Conservation (phyloP, 768 basidiomycete genomes). For the Nidula microcarpa region DNA sequence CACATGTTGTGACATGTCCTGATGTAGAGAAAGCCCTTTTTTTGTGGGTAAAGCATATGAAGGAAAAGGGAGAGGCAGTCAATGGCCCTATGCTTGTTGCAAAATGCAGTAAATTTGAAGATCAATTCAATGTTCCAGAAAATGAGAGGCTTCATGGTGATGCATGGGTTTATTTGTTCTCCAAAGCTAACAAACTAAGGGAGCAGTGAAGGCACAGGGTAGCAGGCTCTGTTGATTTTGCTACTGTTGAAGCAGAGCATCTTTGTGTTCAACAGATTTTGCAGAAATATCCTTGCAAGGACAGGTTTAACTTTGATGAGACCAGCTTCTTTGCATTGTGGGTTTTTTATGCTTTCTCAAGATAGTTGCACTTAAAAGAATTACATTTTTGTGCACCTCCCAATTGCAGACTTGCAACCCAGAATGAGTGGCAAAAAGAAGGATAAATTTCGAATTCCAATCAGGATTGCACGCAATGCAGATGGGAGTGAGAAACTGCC, state of each 20-base stretch:
- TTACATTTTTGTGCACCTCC: constrained; percentile 13
- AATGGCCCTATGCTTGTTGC: constrained; percentile 21
- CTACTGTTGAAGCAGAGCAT: constrained; percentile 13
- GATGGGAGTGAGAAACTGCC: constrained; percentile 26
- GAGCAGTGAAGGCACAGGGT: constrained; percentile 20
- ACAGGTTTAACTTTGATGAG: constrained; percentile 22
- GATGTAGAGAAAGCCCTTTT: constrained; percentile 27
- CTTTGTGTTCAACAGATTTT: constrained; percentile 9
- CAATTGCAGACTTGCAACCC: constrained; percentile 23
- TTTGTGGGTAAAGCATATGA: constrained; percentile 25
- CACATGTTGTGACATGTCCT: constrained; percentile 24
- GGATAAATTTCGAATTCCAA: constrained; percentile 22
- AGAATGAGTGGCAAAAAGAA: constrained; percentile 28
- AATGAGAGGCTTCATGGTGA: constrained; percentile 11
- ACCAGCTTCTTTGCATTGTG: constrained; percentile 12
- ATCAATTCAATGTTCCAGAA: constrained; percentile 20
- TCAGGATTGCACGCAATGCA: constrained; percentile 22
- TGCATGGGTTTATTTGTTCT: constrained; percentile 19
- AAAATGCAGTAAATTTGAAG: constrained; percentile 18
- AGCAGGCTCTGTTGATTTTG: constrained; percentile 19
- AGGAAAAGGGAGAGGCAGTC: constrained; percentile 16
- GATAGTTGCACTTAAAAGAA: constrained; percentile 1
- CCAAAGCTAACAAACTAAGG: constrained; percentile 13
- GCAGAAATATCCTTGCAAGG: constrained; percentile 13
- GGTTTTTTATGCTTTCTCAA: background rate